Conservation (phyloP, 192 early-diverging fungal genomes). For the Kickxella alabastrina region DNA sequence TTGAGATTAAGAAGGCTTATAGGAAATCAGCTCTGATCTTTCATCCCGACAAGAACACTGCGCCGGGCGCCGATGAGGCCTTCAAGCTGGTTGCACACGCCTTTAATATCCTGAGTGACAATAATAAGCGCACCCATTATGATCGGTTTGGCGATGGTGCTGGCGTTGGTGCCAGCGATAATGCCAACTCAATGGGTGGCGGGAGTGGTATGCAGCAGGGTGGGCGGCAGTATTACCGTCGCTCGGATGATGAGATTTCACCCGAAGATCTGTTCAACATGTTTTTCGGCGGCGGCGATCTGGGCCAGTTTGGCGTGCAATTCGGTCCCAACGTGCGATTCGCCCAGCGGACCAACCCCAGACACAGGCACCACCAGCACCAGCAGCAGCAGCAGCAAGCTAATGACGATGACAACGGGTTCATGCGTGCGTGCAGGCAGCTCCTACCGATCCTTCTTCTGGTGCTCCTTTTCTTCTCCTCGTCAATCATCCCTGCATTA, state of each 20-base stretch:
- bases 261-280: conserved; percentile 96
- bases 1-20: conserved; percentile 91
- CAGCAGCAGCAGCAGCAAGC: conserved; percentile 4
- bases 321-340: conserved; percentile 23
- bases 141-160: conserved; percentile 77
- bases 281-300: conserved; percentile 82
- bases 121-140: conserved; percentile 78
- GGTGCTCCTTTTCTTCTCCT: conserved; percentile 69
- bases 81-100: conserved; percentile 95
- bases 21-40: conserved; percentile 89
- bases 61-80: conserved; percentile 93
- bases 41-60: conserved; percentile 95
- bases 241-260: conserved; percentile 68
- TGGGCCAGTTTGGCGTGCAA: conserved; percentile 52
- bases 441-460: conserved; percentile 75
- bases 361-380: conserved; percentile 51
- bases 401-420: neutral
- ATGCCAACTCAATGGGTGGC: conserved; percentile 4
- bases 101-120: conserved; percentile 82
- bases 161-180: too few relatives aligned
- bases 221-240: neutral
- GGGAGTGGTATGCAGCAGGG: neutral
- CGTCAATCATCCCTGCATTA: conserved; percentile 54
- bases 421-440: conserved; percentile 60
- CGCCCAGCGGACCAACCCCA: conserved; percentile 5